Evolutionary conservation across 2,329 filamentous ascomycete genomes (phyloP).

Genomic region (Calonectria fujianensis): DNA sequence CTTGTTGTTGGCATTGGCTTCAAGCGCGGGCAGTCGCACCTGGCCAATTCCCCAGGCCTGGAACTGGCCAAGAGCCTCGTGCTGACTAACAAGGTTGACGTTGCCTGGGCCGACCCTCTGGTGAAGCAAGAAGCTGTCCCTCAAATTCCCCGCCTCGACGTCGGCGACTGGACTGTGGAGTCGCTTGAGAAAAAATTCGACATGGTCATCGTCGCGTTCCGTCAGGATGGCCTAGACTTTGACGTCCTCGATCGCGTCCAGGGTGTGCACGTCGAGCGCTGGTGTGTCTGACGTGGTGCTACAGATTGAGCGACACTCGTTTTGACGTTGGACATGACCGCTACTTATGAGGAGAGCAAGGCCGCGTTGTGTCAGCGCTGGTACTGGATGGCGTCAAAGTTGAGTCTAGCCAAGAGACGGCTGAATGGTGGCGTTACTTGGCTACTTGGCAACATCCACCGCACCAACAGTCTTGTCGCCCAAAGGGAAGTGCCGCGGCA

Average conservation of each 20-base stretch:
- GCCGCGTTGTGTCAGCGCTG: slow-evolving; percentile 1
- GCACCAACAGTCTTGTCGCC: not conserved
- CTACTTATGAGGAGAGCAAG: not conserved
- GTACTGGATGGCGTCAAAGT: slow-evolving; percentile 21
- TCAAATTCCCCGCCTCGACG: slow-evolving; percentile 61
- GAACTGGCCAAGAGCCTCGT: slow-evolving; percentile 63
- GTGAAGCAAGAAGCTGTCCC: slow-evolving; percentile 65
- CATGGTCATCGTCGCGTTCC: slow-evolving; percentile 66
- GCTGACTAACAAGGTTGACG: slow-evolving; percentile 61
- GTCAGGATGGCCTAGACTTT: slow-evolving; percentile 66
- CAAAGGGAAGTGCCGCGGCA: slow-evolving; percentile 29
- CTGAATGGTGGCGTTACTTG: slow-evolving; percentile 36
- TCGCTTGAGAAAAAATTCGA: slow-evolving; percentile 62
- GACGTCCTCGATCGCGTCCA: slow-evolving; percentile 59
- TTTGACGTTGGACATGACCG: not conserved
- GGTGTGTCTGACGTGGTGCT: slow-evolving; percentile 56
- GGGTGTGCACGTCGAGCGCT: slow-evolving; percentile 62
- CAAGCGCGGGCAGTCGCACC: slow-evolving; percentile 68
- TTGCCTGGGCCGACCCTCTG: slow-evolving; percentile 66
- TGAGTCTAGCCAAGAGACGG: slow-evolving; percentile 15
- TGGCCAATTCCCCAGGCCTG: slow-evolving; percentile 69
- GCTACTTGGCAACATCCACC: slow-evolving; percentile 30
- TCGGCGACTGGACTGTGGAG: slow-evolving; percentile 62
- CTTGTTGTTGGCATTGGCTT: slow-evolving; percentile 70
- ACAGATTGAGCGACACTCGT: not conserved